A percentile compares a stretch with the other conserved stretches of the same genome.
Conservation (phyloP, 139 green algal genomes). For the Astrephomene gubernaculifera region DNA sequence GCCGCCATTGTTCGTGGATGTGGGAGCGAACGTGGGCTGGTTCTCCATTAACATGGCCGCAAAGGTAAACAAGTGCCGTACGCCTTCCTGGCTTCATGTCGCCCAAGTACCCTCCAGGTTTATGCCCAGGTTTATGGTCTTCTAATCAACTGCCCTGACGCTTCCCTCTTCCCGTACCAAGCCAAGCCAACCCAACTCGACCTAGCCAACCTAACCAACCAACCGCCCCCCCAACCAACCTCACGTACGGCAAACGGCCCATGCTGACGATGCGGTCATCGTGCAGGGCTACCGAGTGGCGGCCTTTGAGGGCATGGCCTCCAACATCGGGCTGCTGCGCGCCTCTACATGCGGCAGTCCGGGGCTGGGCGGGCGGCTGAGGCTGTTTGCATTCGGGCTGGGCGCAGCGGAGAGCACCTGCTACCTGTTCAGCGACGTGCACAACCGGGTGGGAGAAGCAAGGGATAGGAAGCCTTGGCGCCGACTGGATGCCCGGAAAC, state of each 20-base stretch:
- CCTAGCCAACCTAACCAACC: neutral
- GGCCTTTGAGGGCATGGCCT: slow-evolving; percentile 50
- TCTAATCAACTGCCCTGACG: no score
- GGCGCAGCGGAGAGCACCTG: neutral
- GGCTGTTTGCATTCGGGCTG: slow-evolving; percentile 29
- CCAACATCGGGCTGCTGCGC: slow-evolving; percentile 46
- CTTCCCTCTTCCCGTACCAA: no score
- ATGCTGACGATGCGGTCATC: no score
- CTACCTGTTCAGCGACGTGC: slow-evolving; percentile 44
- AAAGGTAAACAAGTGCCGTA: neutral
- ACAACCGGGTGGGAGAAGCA: slow-evolving; percentile 37
- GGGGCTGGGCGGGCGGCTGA: slow-evolving; percentile 1
- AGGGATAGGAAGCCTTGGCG: no score
- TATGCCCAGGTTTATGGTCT: no score
- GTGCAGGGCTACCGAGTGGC: slow-evolving; percentile 40
- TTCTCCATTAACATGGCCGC: slow-evolving; percentile 37
- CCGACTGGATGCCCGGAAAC: no score
- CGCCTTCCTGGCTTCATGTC: neutral
- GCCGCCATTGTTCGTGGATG: slow-evolving; percentile 41
- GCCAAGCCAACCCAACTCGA: neutral
- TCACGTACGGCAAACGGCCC: no score
- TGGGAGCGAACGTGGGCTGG: slow-evolving; percentile 48
- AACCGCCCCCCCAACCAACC: neutral
- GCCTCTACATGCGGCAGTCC: slow-evolving; percentile 30
- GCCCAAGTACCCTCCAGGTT: no score